Evolutionary conservation across 306 rosid genomes (phyloP), one percentile per base, ranked within the genome.

Genomic region (Comarum palustre): DNA sequence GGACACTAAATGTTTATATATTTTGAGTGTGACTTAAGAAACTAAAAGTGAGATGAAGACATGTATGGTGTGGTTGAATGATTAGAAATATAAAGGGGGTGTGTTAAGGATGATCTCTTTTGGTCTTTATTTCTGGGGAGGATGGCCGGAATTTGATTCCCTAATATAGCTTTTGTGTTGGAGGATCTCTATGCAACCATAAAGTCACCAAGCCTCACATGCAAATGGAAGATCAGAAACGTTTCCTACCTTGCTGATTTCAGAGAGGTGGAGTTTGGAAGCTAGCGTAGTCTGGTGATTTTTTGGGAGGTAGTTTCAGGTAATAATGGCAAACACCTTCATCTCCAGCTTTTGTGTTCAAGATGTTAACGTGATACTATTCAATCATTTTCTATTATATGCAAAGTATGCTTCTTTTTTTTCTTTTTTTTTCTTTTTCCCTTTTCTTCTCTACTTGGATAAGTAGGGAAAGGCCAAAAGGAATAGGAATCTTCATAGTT

Each of bases 51-150:
- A 47, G 70, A 69, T 75, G 71, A 75, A 55, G 31, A 3, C 5
- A 4, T 24, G 70, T 66, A 67, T 38, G 79, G 85, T 81, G 87
- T 80, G 92, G 89, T 63, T 66, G 79, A 85, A 69, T 88, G 88
- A 88, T 85, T 82, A 85, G 64, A 29, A 39, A 5, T 58, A 12
- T 58, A 25, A 58, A 58, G 78, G 80, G 83, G 82, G 69, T 32
- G 69, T 77, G 86, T 72, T 68, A 42, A 78, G 79, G 69, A 73
- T 39, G 41, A 81, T 74, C 51, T 59, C 72, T 77, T 84, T 74
- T 29, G 19, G 2, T 27, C 25, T 45, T 51, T 20, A 12, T 71
- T 70, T 14, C 43, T 34, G 50, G 75, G 65, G 47, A 25, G 12
- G 22, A 32, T 15, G 32, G 14, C 34, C 2, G 62, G 46, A 8